These are phyloP conservation scores for Fusarium nematophilum DNA, from an alignment of 2,329 filamentous ascomycete species.

Conservation along the genomic window DNA sequence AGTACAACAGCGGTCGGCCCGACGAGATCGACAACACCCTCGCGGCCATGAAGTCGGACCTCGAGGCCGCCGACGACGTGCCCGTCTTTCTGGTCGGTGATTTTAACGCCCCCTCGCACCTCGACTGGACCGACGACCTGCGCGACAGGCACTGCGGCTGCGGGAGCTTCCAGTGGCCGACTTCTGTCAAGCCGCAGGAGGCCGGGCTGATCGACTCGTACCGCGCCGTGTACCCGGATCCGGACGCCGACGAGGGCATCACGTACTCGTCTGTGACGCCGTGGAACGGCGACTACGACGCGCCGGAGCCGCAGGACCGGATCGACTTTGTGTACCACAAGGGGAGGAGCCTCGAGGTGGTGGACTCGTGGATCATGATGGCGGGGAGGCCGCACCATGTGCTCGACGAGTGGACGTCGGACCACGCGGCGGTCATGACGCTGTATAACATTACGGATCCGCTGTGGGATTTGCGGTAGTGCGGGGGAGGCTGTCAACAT, in stretches of 20 bases:
- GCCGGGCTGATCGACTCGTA: slow-evolving; percentile 53
- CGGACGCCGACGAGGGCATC: slow-evolving; percentile 43
- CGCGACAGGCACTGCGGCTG: slow-evolving; percentile 49
- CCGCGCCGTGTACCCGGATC: slow-evolving; percentile 49
- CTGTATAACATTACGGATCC: slow-evolving; percentile 26
- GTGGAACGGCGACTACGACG: slow-evolving; percentile 44
- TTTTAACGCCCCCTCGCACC: slow-evolving; percentile 56
- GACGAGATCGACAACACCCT: slow-evolving; percentile 50
- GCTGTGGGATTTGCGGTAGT: neutral
- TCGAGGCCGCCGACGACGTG: slow-evolving; percentile 43
- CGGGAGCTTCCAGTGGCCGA: slow-evolving; percentile 50
- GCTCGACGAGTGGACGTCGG: slow-evolving; percentile 53
- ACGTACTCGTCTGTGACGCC: slow-evolving; percentile 55
- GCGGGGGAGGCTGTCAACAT: neutral
- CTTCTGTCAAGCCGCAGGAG: slow-evolving; percentile 47
- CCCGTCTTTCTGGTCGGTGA: slow-evolving; percentile 54
- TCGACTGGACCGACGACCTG: slow-evolving; percentile 51
- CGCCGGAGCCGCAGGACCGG: slow-evolving; percentile 54
- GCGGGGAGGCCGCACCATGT: slow-evolving; percentile 46
- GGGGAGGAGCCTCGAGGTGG: slow-evolving; percentile 42
- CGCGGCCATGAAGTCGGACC: slow-evolving; percentile 43
- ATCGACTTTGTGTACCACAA: slow-evolving; percentile 57
- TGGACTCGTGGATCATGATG: slow-evolving; percentile 44
- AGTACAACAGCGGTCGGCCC: slow-evolving; percentile 49
- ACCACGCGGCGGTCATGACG: slow-evolving; percentile 49